phyloP scores from a whole-genome alignment of 1,139 yeast genomes.

The Candida smagusa region DNA sequence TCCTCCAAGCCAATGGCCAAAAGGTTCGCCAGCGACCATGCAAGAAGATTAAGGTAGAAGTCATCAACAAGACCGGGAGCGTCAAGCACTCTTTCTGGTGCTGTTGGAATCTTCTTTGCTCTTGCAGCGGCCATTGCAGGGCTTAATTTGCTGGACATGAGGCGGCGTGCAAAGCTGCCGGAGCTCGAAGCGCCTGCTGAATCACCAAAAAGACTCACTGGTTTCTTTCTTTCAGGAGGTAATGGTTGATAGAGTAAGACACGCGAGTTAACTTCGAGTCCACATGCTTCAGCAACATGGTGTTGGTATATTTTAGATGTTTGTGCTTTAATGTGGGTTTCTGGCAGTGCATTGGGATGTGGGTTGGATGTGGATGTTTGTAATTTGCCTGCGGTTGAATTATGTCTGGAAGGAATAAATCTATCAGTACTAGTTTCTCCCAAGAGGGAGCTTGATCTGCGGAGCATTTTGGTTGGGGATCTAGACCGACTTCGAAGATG shows the following conservation, averaged over 20 bases:
- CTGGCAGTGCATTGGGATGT: conserved; percentile 48
- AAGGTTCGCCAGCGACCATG: conserved; percentile 84
- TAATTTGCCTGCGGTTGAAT: conserved; percentile 38
- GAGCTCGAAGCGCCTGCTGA: conserved; percentile 6
- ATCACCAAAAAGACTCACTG: conserved; percentile 46
- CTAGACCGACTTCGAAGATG: conserved; percentile 3
- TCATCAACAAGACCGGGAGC: conserved; percentile 96
- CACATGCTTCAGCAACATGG: conserved; percentile 93
- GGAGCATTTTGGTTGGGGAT: conserved; percentile 23
- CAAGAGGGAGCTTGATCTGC: conserved; percentile 35
- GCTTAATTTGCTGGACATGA: conserved; percentile 20
- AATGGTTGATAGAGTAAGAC: conserved; percentile 83
- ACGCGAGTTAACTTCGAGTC: conserved; percentile 78
- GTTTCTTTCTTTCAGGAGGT: conserved; percentile 72
- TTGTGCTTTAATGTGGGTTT: conserved; percentile 63
- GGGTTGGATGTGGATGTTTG: conserved; percentile 30
- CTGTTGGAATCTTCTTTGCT: conserved; percentile 73
- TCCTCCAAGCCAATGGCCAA: conserved; percentile 88
- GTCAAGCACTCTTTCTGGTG: conserved; percentile 91
- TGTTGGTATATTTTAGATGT: conserved; percentile 71
- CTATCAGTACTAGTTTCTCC: conserved; percentile 27
- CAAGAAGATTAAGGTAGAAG: conserved; percentile 79
- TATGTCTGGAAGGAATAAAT: conserved; percentile 46
- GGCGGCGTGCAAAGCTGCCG: conserved; percentile 10
- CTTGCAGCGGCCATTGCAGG: conserved; percentile 54